Percentiles rank a stretch among this genome's conserved stretches.
Evolutionary conservation across 2,329 filamentous ascomycete species (phyloP).

Genomic region (Xylaria sp.): DNA sequence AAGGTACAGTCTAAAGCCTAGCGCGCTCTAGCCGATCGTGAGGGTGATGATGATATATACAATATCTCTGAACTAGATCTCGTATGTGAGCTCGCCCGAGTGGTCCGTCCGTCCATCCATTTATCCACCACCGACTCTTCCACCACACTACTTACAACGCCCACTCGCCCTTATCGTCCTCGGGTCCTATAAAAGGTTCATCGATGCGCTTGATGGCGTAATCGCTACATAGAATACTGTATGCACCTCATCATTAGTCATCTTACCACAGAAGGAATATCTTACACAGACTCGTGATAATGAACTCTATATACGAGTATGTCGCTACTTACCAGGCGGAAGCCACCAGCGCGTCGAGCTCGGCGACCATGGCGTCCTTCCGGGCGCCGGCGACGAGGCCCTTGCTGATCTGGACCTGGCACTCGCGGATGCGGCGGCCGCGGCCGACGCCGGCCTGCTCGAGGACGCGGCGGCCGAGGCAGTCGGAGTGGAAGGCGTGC

Average conservation of each 20-base stretch:
- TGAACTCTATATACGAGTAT: constrained; percentile 3
- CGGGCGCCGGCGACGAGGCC: constrained; percentile 70
- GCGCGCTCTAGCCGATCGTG: no score
- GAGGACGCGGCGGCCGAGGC: constrained; percentile 81
- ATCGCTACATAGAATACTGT: constrained; percentile 89
- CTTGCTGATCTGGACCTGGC: constrained; percentile 81
- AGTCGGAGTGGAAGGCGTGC: constrained; percentile 96
- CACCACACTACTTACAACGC: constrained; percentile 51
- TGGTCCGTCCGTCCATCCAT: no score
- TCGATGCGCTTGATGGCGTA: constrained; percentile 93
- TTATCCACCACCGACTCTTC: no score
- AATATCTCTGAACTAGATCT: no score
- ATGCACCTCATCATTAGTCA: constrained; percentile 11
- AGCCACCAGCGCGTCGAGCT: constrained; percentile 90
- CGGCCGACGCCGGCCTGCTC: constrained; percentile 77
- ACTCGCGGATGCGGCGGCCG: constrained; percentile 78
- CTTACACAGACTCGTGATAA: not conserved
- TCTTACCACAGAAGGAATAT: constrained; percentile 3
- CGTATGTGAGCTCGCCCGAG: no score
- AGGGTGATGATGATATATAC: no score
- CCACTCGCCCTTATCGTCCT: constrained; percentile 82
- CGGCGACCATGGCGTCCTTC: constrained; percentile 81
- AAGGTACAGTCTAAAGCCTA: no score
- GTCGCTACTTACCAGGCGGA: constrained; percentile 71
- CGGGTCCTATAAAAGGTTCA: constrained; percentile 80